A percentile compares a stretch with the other conserved stretches of the same genome.
phyloP scores from a whole-genome alignment of 2,329 filamentous ascomycete genomes.

The Calonectria montana region DNA sequence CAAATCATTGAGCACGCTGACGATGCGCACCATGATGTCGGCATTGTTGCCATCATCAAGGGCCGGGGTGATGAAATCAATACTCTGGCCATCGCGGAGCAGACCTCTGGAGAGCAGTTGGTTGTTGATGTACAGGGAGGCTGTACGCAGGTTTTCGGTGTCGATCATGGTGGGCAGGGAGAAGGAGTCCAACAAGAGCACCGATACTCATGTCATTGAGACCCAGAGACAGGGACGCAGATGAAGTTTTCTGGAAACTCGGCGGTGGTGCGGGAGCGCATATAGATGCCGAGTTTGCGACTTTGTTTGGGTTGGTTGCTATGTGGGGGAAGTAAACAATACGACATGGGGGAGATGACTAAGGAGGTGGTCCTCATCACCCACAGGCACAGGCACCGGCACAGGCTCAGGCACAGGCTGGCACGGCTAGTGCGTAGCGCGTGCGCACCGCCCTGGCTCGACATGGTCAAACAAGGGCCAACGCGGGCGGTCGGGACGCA shows the following conservation, averaged over 20 bases:
- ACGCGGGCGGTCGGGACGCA: constrained; percentile 16
- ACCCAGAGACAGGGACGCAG: constrained; percentile 13
- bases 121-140: constrained; percentile 79
- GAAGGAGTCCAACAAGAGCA: constrained; percentile 22
- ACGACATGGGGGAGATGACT: constrained; percentile 35
- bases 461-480: constrained; percentile 7
- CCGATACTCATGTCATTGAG: constrained; percentile 37
- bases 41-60: constrained; percentile 65
- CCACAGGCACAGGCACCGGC: not conserved
- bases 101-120: constrained; percentile 75
- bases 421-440: constrained; percentile 1
- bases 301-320: constrained; percentile 50
- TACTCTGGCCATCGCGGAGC: constrained; percentile 74
- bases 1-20: constrained; percentile 93
- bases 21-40: constrained; percentile 84
- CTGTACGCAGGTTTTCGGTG: constrained; percentile 71
- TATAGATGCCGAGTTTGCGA: constrained; percentile 32
- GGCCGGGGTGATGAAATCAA: constrained; percentile 85
- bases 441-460: constrained; percentile 1
- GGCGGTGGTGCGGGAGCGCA: constrained; percentile 21
- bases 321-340: constrained; percentile 55
- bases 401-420: constrained; percentile 1
- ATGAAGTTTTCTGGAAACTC: constrained; percentile 19
- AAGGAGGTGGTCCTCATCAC: constrained; percentile 23
- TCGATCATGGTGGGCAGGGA: constrained; percentile 60